Conservation (phyloP, 2,329 filamentous ascomycete species). For the Aureobasidium lini region DNA sequence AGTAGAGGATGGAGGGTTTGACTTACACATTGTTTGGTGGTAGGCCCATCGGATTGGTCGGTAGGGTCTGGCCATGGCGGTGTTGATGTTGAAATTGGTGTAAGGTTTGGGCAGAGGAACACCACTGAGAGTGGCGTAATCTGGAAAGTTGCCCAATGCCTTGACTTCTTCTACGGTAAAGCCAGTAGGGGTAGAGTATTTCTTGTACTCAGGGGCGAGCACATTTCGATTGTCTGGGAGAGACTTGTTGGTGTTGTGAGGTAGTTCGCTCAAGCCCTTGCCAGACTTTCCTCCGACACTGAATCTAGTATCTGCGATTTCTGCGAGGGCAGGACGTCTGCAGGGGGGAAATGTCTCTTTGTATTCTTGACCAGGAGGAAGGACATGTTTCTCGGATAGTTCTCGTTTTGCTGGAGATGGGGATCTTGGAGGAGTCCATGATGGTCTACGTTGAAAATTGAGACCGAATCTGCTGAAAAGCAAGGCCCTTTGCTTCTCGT, state of each 20-base stretch:
- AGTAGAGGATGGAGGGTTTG: neutral
- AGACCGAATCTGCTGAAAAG: conserved; percentile 33
- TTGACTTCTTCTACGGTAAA: conserved; percentile 64
- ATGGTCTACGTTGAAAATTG: conserved; percentile 37
- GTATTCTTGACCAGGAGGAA: conserved; percentile 29
- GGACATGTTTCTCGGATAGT: conserved; percentile 18
- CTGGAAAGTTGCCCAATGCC: conserved; percentile 66
- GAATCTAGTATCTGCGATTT: conserved; percentile 23
- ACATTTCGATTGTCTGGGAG: conserved; percentile 21
- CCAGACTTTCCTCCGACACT: conserved; percentile 23
- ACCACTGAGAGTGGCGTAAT: conserved; percentile 68
- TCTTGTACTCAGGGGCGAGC: conserved; percentile 17
- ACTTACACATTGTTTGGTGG: conserved; percentile 85
- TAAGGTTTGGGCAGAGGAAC: conserved; percentile 63
- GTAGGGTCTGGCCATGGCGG: conserved; percentile 65
- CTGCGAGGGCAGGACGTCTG: conserved; percentile 39
- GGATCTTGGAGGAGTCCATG: conserved; percentile 47
- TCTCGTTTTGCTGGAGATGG: conserved; percentile 43
- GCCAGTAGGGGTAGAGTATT: conserved; percentile 52
- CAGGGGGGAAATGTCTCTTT: conserved; percentile 47
- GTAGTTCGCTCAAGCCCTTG: conserved; percentile 21
- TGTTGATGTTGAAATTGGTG: conserved; percentile 58
- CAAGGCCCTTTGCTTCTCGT: conserved; percentile 32
- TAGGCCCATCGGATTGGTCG: conserved; percentile 77
- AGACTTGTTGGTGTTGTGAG: conserved; percentile 18